Evolutionary conservation across 805 yeast genomes (phyloP).

Genomic region (Candida pseudoglaebosa): DNA sequence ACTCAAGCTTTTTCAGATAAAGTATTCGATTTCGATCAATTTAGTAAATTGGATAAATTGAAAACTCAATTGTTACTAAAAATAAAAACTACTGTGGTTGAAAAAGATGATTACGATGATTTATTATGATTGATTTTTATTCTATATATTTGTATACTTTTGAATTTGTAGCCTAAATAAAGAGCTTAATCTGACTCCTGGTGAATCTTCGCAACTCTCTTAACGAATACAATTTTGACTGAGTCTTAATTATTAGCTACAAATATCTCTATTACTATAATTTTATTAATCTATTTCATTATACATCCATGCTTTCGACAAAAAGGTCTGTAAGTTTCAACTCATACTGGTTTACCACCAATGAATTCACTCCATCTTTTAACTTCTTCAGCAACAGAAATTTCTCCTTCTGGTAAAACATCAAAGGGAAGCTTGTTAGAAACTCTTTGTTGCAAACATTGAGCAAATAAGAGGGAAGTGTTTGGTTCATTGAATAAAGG

Average conservation of each 20-base stretch:
- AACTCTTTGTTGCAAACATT: slow-evolving; percentile 71
- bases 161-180: not conserved
- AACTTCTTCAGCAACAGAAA: slow-evolving; percentile 78
- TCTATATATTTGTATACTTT: not conserved
- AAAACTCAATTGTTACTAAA: slow-evolving; percentile 79
- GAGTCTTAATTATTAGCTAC: not conserved
- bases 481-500: slow-evolving; percentile 97
- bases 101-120: slow-evolving; percentile 63
- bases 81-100: slow-evolving; percentile 69
- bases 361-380: slow-evolving; percentile 95
- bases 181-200: not conserved
- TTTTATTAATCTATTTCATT: not conserved
- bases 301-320: not conserved
- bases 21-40: slow-evolving; percentile 82
- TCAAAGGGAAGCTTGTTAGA: slow-evolving; percentile 50
- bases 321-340: not conserved
- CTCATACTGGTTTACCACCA: slow-evolving; percentile 83
- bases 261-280: not conserved
- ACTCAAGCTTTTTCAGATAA: slow-evolving; percentile 68
- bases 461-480: slow-evolving; percentile 82
- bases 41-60: slow-evolving; percentile 84
- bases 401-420: slow-evolving; percentile 29
- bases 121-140: slow-evolving; percentile 1
- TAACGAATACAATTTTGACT: not conserved
- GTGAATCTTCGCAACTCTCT: not conserved